These are phyloP conservation scores for Yamadazyma nakazawae DNA, from an alignment of 805 yeast genomes.

Conservation along the genomic window DNA sequence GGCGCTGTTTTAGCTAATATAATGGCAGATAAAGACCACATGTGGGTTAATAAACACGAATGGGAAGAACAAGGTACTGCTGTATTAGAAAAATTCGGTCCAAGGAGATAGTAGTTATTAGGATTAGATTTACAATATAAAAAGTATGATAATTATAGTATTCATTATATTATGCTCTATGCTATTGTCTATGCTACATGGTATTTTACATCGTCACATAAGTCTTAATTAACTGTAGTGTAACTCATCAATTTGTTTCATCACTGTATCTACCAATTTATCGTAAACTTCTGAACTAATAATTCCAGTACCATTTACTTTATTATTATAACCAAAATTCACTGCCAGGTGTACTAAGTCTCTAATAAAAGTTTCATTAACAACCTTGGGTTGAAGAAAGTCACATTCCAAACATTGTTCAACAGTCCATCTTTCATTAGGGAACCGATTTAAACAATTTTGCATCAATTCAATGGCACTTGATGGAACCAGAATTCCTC, in stretches of 20 bases:
- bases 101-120: slow-evolving; percentile 45
- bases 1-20: slow-evolving; percentile 97
- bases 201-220: background rate
- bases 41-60: slow-evolving; percentile 95
- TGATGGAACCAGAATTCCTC: slow-evolving; percentile 60
- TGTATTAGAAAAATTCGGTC: slow-evolving; percentile 83
- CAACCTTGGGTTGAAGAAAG: slow-evolving; percentile 72
- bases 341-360: slow-evolving; percentile 78
- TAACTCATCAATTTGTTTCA: slow-evolving; percentile 36
- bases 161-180: slow-evolving; percentile 2
- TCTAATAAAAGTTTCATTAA: slow-evolving; percentile 61
- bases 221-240: slow-evolving; percentile 24
- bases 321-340: slow-evolving; percentile 54
- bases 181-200: slow-evolving; percentile 8
- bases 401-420: slow-evolving; percentile 57
- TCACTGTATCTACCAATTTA: slow-evolving; percentile 36
- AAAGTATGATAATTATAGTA: background rate
- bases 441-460: slow-evolving; percentile 69
- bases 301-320: slow-evolving; percentile 38
- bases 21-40: slow-evolving; percentile 97
- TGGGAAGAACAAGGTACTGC: slow-evolving; percentile 97
- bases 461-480: slow-evolving; percentile 69
- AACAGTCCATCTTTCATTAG: slow-evolving; percentile 61
- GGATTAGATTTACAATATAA: background rate
- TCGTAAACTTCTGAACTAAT: slow-evolving; percentile 41